Percentiles rank a stretch among this genome's conserved stretches.
phyloP scores from a whole-genome alignment of 805 yeast genomes.

The Yamadazyma paraphyllophila region DNA sequence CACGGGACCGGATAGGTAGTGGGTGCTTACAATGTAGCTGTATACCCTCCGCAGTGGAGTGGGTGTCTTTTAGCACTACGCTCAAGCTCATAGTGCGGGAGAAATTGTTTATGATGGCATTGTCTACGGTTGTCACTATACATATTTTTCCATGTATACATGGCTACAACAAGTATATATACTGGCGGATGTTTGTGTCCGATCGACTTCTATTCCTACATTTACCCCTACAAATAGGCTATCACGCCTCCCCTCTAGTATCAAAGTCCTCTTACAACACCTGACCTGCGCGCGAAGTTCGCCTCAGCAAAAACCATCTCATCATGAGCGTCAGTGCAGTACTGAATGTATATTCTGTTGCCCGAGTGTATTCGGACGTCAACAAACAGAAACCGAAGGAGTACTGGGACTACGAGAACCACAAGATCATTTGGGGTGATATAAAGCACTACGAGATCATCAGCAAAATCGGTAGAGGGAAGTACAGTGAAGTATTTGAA shows the following conservation, averaged over 20 bases:
- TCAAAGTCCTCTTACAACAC: not conserved
- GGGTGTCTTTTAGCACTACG: constrained; percentile 7
- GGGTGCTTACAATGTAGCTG: constrained; percentile 20
- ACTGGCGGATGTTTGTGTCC: too few species aligned
- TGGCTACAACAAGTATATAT: too few species aligned
- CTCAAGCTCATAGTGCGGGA: constrained; percentile 4
- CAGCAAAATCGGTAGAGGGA: constrained; percentile 86
- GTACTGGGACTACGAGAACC: constrained; percentile 82
- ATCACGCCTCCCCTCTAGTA: too few species aligned
- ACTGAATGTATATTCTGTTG: constrained; percentile 47
- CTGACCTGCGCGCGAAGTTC: constrained; percentile 2
- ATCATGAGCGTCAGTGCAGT: constrained; percentile 9
- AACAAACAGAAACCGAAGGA: constrained; percentile 70
- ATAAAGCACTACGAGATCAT: constrained; percentile 84
- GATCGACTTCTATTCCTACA: too few species aligned
- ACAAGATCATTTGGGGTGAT: constrained; percentile 77
- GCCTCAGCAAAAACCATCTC: constrained; percentile 1
- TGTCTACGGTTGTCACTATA: too few species aligned
- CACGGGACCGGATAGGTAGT: constrained; percentile 6
- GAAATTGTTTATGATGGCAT: too few species aligned
- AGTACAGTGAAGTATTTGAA: constrained; percentile 89
- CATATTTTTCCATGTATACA: too few species aligned
- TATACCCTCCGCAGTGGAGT: constrained; percentile 16
- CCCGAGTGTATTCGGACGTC: constrained; percentile 81
- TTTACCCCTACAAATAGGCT: too few species aligned